Evolutionary conservation across 345 rosid species (phyloP).

Genomic region (Excoecaria agallocha): DNA sequence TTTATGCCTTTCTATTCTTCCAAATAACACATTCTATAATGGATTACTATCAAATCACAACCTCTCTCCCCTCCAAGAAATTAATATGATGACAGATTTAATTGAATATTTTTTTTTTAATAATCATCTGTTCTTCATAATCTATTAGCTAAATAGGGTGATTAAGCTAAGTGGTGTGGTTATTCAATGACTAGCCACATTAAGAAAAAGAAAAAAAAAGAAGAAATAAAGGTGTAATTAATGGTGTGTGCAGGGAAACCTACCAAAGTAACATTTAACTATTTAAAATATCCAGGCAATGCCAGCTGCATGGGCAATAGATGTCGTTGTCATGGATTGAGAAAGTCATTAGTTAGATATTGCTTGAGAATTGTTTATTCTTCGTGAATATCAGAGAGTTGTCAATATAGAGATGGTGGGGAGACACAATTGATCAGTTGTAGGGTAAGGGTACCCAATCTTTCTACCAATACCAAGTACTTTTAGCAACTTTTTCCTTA

Average conservation of each 20-base stretch:
- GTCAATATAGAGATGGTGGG: background rate
- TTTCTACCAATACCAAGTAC: background rate
- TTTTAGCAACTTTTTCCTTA: background rate
- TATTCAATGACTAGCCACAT: no score
- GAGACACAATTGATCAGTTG: background rate
- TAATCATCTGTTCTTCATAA: no score
- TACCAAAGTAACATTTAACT: background rate
- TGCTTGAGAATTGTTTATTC: background rate
- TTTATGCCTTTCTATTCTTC: background rate
- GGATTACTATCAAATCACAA: background rate
- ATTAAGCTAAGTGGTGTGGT: no score
- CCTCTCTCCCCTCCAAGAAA: no score
- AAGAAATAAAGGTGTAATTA: background rate
- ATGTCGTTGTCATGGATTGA: background rate
- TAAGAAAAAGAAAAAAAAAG: background rate
- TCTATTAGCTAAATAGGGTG: no score
- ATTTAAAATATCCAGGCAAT: background rate
- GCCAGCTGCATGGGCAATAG: constrained; percentile 10
- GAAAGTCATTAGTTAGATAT: background rate
- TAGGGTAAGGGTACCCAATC: background rate
- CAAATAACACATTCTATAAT: background rate
- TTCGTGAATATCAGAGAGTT: background rate
- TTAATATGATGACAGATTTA: no score
- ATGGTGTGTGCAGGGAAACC: constrained; percentile 3
- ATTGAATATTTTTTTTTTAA: no score